Conservation (phyloP, 2,329 filamentous ascomycete species). For the Apiospora marii region DNA sequence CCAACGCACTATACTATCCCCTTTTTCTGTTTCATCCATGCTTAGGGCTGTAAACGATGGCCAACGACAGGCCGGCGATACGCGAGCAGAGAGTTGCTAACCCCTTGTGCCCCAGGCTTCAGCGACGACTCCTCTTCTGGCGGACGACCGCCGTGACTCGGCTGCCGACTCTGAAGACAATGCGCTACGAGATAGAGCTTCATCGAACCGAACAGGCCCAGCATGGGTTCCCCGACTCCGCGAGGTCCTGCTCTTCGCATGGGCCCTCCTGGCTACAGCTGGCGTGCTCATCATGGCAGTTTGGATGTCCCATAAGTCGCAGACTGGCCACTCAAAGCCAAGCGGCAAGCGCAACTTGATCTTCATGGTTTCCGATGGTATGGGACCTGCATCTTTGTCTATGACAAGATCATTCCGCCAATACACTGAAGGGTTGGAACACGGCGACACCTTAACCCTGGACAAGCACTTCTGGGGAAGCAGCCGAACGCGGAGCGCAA, state of each 20-base stretch:
- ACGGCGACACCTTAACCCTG: constrained; percentile 77
- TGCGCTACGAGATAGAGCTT: constrained; percentile 42
- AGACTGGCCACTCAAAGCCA: constrained; percentile 50
- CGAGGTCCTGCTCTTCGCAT: constrained; percentile 79
- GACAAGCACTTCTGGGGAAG: constrained; percentile 92
- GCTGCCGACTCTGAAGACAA: constrained; percentile 45
- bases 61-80: neutral
- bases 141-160: constrained; percentile 36
- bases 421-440: constrained; percentile 74
- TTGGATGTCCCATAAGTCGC: constrained; percentile 74
- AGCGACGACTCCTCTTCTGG: constrained; percentile 42
- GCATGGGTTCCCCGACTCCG: constrained; percentile 57
- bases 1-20: neutral
- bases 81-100: neutral
- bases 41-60: neutral
- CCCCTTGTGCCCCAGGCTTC: constrained; percentile 33
- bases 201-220: constrained; percentile 33
- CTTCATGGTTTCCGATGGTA: constrained; percentile 99
- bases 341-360: constrained; percentile 87
- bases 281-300: constrained; percentile 82
- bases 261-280: constrained; percentile 83
- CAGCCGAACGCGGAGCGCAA: constrained; percentile 84
- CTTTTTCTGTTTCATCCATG: neutral
- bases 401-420: constrained; percentile 89
- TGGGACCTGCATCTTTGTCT: constrained; percentile 91